Evolutionary conservation across 1,284 basidiomycete genomes (phyloP), one percentile per base, ranked within the genome.

Genomic region (Trichosporon sp.): DNA sequence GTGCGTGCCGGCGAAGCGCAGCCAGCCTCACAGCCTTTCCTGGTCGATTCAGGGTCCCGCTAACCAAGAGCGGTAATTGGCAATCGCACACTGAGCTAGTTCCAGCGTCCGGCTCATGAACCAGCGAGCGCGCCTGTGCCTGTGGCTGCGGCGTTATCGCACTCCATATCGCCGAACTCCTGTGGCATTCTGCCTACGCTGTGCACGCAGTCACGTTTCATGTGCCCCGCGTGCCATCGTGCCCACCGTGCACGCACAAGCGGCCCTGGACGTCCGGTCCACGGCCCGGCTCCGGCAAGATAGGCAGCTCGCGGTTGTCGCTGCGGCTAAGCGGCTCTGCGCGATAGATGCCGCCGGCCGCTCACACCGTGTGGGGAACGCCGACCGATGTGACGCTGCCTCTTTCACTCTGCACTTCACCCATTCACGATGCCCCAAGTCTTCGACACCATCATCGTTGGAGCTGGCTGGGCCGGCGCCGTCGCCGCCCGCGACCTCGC

Each of bases 401-500:
- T 13, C 64, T 44, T 13, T 47, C 42, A 47, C 44, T 51, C 47
- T 51, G 21, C 42, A 12, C 23, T 18, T 27, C 23, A 32, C 15
- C 15, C 25, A 66, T 27, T 25, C 56, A 62, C 56, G 5, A 65
- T 65, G 64, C 38, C 67, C 9, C 64, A 56, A 35, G 31, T 68
- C 31, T 81, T 76, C 70, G 85, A 85, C 69, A 83, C 82, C 12
- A 66, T 85, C 74, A 80, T 86, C 72, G 77, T 86, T 63, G 86
- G 86, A 15, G 85, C 85, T 11, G 85, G 85, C 15, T 85, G 84
- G 82, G 77, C 84, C 1, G 85, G 85, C 31, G 77, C 85, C 12
- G 81, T 83, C 4, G 84, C 85, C 1, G 85, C 85, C 1, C 77
- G 81, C 25, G 75, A 80, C 9, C 84, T 86, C 29, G 73, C 83